These are phyloP conservation scores for Saccharomycopsis fibuligera DNA, from an alignment of 805 yeast species.

Conservation along the genomic window DNA sequence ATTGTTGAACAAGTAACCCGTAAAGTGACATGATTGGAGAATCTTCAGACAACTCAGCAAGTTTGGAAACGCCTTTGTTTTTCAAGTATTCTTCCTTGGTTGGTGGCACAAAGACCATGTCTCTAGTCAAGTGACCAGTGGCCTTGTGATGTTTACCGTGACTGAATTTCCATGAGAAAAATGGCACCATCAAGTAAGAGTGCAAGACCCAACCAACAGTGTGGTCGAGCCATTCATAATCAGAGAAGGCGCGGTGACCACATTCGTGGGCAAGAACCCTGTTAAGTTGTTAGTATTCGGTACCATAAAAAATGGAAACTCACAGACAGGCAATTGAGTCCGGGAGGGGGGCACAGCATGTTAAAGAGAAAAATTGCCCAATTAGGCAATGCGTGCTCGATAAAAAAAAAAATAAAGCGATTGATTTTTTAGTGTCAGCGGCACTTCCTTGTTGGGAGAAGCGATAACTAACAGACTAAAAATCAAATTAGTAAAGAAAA, in stretches of 20 bases:
- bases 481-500: too few species aligned
- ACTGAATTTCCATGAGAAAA: constrained; percentile 78
- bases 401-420: too few species aligned
- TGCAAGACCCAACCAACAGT: constrained; percentile 79
- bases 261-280: constrained; percentile 88
- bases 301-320: constrained; percentile 34
- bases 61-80: constrained; percentile 31
- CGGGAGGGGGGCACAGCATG: too few species aligned
- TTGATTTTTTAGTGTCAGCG: too few species aligned
- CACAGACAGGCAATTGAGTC: too few species aligned
- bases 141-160: constrained; percentile 90
- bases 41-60: constrained; percentile 62
- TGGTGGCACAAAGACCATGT: constrained; percentile 79
- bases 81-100: constrained; percentile 51
- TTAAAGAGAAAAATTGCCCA: too few species aligned
- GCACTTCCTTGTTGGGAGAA: too few species aligned
- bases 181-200: constrained; percentile 74
- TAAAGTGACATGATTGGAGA: constrained; percentile 62
- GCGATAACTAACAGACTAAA: too few species aligned
- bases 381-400: too few species aligned
- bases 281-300: constrained; percentile 34
- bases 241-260: constrained; percentile 75
- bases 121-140: constrained; percentile 75
- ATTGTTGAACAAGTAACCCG: constrained; percentile 57
- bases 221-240: constrained; percentile 67